Conservation (phyloP, 2,329 filamentous ascomycete genomes). For the Aspergillus sergii region DNA sequence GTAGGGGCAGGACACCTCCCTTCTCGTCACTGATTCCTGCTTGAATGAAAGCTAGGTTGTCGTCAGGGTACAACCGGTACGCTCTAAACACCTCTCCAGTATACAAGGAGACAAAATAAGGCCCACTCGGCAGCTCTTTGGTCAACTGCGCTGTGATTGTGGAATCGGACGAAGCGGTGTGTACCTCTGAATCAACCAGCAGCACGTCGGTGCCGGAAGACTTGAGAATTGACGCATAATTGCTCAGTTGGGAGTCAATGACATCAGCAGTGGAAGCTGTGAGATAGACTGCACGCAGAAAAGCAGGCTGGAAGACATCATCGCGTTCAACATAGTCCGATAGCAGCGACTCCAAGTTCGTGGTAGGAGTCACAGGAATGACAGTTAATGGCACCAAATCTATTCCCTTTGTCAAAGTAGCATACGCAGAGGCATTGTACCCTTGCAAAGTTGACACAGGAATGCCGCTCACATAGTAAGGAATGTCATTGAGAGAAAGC, state of each 20-base stretch:
- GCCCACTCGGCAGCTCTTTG: constrained; percentile 44
- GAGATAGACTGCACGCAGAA: constrained; percentile 12
- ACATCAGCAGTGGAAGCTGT: constrained; percentile 4
- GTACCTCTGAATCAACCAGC: constrained; percentile 2
- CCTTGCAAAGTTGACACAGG: constrained; percentile 17
- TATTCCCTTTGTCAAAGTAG: background rate
- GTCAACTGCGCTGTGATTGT: background rate
- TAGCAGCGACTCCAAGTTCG: constrained; percentile 6
- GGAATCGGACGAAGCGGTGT: background rate
- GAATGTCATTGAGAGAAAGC: constrained; percentile 28
- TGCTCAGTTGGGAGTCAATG: background rate
- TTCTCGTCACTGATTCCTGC: constrained; percentile 37
- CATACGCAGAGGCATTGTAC: background rate
- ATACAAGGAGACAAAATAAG: constrained; percentile 52
- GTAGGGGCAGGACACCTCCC: constrained; percentile 20
- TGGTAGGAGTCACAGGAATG: constrained; percentile 15
- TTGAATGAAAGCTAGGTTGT: constrained; percentile 54
- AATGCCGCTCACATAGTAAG: constrained; percentile 32
- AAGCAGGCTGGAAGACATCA: constrained; percentile 22
- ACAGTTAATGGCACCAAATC: constrained; percentile 22
- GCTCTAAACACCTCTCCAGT: constrained; percentile 52
- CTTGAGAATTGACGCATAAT: background rate
- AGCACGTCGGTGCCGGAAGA: constrained; percentile 6
- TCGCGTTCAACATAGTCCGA: constrained; percentile 16
- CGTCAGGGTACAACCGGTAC: constrained; percentile 54